Evolutionary conservation across 2,329 filamentous ascomycete genomes (phyloP), one percentile per base, ranked within the genome.

Genomic region (Phyllosticta ampelicida): DNA sequence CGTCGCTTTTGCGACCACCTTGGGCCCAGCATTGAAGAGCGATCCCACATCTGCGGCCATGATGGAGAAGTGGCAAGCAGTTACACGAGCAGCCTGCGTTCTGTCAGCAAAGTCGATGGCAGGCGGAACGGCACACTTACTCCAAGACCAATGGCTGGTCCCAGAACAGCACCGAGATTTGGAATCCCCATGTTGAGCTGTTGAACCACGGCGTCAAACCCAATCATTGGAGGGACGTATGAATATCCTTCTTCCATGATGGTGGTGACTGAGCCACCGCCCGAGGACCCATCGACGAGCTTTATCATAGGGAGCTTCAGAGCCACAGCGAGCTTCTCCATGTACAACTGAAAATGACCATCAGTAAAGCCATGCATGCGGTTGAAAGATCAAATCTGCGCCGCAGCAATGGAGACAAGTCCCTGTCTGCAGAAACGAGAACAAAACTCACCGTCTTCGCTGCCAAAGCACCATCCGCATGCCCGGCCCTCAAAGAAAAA

Each of bases 141-240:
- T 82, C 8, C 83, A 83, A 86, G 71, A 0, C 83, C 83, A 61
- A 86, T 84, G 0, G 83, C 83, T 5, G 83, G 83, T 0, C 83
- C 83, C 10, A 86, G 64, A 0, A 85, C 80, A 1, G 83, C 83
- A 1, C 82, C 83, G 1, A 86, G 64, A 64, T 86, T 86, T 1
- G 83, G 83, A 53, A 86, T 85, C 0, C 83, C 83, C 62, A 77
- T 70, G 63, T 85, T 85, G 60, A 86, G 68, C 64, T 85, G 82
- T 66, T 78, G 68, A 1, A 81, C 75, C 0, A 82, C 78, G 52
- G 78, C 72, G 4, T 72, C 69, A 60, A 84, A 82, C 0, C 76
- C 75, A 2, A 67, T 72, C 53, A 86, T 74, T 13, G 80, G 78
- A 0, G 83, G 83, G 1, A 86, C 73, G 67, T 86, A 85, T 2